phyloP scores from a whole-genome alignment of 2,329 filamentous ascomycete genomes.

The Plenodomus biglobosus region DNA sequence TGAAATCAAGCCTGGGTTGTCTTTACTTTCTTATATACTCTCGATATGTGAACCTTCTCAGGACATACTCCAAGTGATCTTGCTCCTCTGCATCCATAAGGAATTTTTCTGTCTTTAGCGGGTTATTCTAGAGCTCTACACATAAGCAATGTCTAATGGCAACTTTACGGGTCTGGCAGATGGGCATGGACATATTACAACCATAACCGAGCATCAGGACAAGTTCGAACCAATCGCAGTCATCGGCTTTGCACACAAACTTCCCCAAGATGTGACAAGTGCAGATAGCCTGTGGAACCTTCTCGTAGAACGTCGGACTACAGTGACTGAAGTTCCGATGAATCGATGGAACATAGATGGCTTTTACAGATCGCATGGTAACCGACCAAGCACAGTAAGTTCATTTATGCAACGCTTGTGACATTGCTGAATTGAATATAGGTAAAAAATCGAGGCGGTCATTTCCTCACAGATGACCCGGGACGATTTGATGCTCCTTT shows the following conservation, averaged over 20 bases:
- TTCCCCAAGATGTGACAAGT: conserved; percentile 20
- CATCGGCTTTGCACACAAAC: conserved; percentile 38
- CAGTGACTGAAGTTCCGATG: conserved; percentile 18
- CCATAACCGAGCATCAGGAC: not conserved
- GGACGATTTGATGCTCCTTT: conserved; percentile 21
- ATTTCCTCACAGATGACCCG: conserved; percentile 19
- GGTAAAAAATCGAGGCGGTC: conserved; percentile 4
- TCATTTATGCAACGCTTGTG: not conserved
- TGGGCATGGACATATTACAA: not conserved
- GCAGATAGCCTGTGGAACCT: conserved; percentile 25
- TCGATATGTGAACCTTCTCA: no score
- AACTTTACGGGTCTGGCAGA: not conserved
- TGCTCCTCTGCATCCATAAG: no score
- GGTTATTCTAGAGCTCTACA: not conserved
- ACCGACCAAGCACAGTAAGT: conserved; percentile 9
- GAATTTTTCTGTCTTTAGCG: no score
- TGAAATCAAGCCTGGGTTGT: no score
- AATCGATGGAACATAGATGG: conserved; percentile 22
- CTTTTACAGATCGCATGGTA: conserved; percentile 17
- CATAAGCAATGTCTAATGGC: not conserved
- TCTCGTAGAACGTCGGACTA: conserved; percentile 14
- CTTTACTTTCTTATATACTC: no score
- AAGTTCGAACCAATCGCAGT: conserved; percentile 34
- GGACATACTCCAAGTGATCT: no score
- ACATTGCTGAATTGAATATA: not conserved